Evolutionary conservation across 805 yeast species (phyloP), one percentile per base, ranked within the genome.

Genomic region (Kuraishia floccosa): DNA sequence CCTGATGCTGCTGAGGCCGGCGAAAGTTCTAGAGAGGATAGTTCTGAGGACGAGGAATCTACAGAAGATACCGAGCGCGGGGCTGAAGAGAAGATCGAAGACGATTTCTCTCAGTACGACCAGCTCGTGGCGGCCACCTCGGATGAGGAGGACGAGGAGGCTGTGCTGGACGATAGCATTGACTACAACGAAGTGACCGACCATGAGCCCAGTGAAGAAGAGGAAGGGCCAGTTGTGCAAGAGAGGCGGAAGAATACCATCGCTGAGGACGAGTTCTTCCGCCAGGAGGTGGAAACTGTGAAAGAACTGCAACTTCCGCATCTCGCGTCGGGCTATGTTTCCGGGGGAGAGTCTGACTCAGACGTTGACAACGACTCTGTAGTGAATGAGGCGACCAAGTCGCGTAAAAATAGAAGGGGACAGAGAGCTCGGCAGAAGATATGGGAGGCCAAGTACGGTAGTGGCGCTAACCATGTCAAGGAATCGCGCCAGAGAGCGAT

Each of bases 351-450:
- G 28, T 76, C 83, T 1, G 93, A 82, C 22, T 73, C 66, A 11
- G 65, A 63, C 11, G 47, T 48, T 3, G 59, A 59, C 33, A 54
- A 63, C 44, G 76, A 70, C 43, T 50, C 59, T 28, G 60, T 66
- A 7, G 73, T 74, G 5, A 68, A 73, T 34, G 63, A 60, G 28
- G 57, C 65, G 3, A 73, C 76, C 1, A 47, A 68, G 18, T 65
- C 63, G 13, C 69, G 89, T 39, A 85, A 86, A 44, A 91, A 91
- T 53, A 68, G 98, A 58, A 74, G 96, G 53, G 98, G 98, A 17
- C 98, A 91, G 60, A 68, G 97, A 37, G 98, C 96, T 1, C 76
- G 98, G 58, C 91, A 89, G 52, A 80, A 82, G 63, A 85, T 91
- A 31, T 91, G 97, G 97, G 98, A 86, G 49, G 61, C 70, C 56